Conservation (phyloP, 2,329 filamentous ascomycete species). For the Albifimbria verrucaria region DNA sequence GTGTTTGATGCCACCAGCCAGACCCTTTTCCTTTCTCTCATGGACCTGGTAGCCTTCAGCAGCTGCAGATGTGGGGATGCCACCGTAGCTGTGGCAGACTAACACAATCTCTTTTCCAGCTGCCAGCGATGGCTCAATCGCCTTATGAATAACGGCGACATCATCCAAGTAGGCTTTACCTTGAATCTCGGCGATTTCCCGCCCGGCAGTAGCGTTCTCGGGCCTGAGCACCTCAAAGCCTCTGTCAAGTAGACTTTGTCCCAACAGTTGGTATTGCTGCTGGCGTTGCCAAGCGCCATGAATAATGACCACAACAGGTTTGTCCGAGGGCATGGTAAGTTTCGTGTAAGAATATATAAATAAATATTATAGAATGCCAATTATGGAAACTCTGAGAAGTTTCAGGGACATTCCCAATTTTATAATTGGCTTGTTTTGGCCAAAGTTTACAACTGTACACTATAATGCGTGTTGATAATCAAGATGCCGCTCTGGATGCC, state of each 20-base stretch:
- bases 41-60: constrained; percentile 20
- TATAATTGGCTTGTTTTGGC: no score
- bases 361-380: no score
- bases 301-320: not conserved
- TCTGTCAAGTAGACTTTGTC: not conserved
- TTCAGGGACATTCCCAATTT: no score
- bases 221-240: not conserved
- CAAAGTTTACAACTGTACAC: no score
- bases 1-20: constrained; percentile 23
- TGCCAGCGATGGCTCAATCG: not conserved
- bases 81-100: constrained; percentile 23
- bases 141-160: not conserved
- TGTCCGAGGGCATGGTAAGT: not conserved
- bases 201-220: not conserved
- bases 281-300: not conserved
- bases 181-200: not conserved
- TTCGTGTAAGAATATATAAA: not conserved
- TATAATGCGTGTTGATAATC: no score
- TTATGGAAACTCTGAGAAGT: not conserved
- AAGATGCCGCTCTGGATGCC: no score
- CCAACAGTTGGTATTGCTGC: not conserved
- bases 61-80: constrained; percentile 22
- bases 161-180: constrained; percentile 6
- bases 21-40: constrained; percentile 18
- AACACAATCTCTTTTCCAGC: constrained; percentile 10